Base-by-base conservation (phyloP, 2,329 filamentous ascomycete species). In the Paecilomyces sp. region DNA sequence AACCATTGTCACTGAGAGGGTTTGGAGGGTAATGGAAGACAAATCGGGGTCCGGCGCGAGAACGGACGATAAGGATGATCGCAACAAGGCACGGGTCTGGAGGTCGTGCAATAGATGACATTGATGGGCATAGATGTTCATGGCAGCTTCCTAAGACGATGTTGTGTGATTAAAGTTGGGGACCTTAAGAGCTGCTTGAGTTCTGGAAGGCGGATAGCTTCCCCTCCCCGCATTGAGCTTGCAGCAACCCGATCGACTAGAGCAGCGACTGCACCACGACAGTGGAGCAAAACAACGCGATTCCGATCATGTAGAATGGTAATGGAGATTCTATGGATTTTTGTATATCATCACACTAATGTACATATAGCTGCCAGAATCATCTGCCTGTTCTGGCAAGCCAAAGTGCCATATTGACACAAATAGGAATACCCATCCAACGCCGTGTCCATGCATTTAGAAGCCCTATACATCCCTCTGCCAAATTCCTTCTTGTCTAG, bases 11-110 rank as follows among this genome's bases (percentile, higher is more conserved):
- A 64, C 72, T 72, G 59, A 78, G 74, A 64, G 80, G 74, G 68
- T 78, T 75, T 66, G 87, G 83, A n/a, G 91, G 91, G 69, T 94
- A 94, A 74, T 96, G 90, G 74, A 92, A 96, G 67, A 94, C 88
- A 67, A 94, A 88, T 64, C 87, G 85, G 30, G 91, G 89, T 15
- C 91, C 91, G 66, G 90, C 88, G 64, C 88, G 86, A 34, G 89
- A 90, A 64, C 89, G 84, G 67, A 90, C 85, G 65, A 92, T 85
- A 47, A 93, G 83, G 57, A 90, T 85, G 60, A 93, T 85, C 51
- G 87, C 89, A 57, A 92, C 73, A 55, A 87, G 79, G 63, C 80
- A 83, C 52, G 83, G 79, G 66, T 84, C 81, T 57, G 80, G 80
- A 50, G 80, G 78, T 7, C 79, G 75, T 22, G 73, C 72, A 58